phyloP scores from a whole-genome alignment of 768 basidiomycete genomes.

The Trametes cingulata region DNA sequence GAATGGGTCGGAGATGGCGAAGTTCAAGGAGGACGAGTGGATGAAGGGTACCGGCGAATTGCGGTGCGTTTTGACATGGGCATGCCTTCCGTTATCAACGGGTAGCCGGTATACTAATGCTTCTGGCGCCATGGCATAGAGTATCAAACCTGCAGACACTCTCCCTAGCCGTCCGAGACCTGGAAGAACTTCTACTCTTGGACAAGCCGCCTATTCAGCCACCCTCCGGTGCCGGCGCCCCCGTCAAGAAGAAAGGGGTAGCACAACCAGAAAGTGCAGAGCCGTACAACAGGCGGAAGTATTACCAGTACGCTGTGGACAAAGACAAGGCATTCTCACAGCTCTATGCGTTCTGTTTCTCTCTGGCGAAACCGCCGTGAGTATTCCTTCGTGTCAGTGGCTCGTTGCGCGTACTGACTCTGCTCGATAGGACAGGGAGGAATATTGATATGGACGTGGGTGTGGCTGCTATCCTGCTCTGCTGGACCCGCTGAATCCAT shows the following conservation, averaged over 20 bases:
- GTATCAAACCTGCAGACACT: slow-evolving; percentile 53
- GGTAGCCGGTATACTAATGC: neutral
- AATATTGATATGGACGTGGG: slow-evolving; percentile 83
- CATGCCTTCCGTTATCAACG: slow-evolving; percentile 1
- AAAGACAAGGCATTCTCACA: slow-evolving; percentile 55
- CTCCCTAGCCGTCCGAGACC: slow-evolving; percentile 52
- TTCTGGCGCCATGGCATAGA: slow-evolving; percentile 31
- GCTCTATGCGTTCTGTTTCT: slow-evolving; percentile 72
- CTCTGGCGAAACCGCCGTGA: slow-evolving; percentile 70
- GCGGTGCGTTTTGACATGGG: slow-evolving; percentile 35
- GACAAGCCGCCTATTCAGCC: slow-evolving; percentile 39
- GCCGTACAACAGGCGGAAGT: slow-evolving; percentile 56
- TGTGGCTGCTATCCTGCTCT: neutral
- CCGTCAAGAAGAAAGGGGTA: slow-evolving; percentile 36
- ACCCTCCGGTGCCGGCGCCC: slow-evolving; percentile 24
- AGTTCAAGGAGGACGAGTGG: slow-evolving; percentile 72
- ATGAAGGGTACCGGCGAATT: slow-evolving; percentile 49
- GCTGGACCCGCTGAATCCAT: neutral
- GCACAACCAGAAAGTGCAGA: slow-evolving; percentile 44
- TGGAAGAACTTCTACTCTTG: slow-evolving; percentile 62
- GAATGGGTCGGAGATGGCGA: slow-evolving; percentile 70
- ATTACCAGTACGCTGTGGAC: slow-evolving; percentile 51
- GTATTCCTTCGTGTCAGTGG: slow-evolving; percentile 30
- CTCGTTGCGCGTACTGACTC: too few relatives aligned
- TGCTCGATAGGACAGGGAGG: slow-evolving; percentile 54